Base-by-base conservation (phyloP, 139 green algal genomes). In the Auxenochlorella protothecoides region DNA sequence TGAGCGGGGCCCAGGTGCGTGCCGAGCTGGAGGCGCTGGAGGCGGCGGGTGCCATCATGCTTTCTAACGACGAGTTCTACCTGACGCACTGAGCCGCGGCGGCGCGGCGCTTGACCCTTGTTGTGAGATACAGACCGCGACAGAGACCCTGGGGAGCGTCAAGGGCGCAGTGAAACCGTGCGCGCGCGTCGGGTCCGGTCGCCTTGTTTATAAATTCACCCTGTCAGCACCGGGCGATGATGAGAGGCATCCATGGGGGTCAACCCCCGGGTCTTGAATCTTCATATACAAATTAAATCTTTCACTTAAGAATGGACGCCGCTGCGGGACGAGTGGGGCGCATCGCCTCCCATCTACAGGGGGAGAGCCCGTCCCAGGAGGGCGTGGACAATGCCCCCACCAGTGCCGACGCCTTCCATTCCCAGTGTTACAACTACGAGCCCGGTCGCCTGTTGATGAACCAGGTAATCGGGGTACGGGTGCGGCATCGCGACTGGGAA, bases 21-120 rank as follows among this genome's bases (percentile, higher is more conserved):
- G 68, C 55, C 53, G 68, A 75, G 61, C 69, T 82, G 44, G 52
- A 59, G 5, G 59, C 64, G 52, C 61, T 83, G 55, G 65, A 83
- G 6, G 70, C 4, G 11, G 27, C 51, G 53, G 74, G 65, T 5
- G 44, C 14, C 9, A 70, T 83, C 13, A 63, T 77, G 63, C 59
- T 83, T 16, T 73, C 79, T 2, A 70, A 65, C 8, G 70, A 71
- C 7, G 78, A 79, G 6, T 83, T 83, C 64, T 83, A 71, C 56
- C n/a, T 79, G 8, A 62, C 73, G 12, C 53, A 64, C 63, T 83
- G 65, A 62, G 11, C 11, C 9, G 9, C 57, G 9, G 9, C 9
- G 57, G 57, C 57, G 57, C 9, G 9, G 9, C 11, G 57, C 57
- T 62, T 62, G 9, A 11, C 11, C 11, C 11, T 62, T 62, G 57